Conservation (phyloP, 768 basidiomycete species). For the Mycena metata region DNA sequence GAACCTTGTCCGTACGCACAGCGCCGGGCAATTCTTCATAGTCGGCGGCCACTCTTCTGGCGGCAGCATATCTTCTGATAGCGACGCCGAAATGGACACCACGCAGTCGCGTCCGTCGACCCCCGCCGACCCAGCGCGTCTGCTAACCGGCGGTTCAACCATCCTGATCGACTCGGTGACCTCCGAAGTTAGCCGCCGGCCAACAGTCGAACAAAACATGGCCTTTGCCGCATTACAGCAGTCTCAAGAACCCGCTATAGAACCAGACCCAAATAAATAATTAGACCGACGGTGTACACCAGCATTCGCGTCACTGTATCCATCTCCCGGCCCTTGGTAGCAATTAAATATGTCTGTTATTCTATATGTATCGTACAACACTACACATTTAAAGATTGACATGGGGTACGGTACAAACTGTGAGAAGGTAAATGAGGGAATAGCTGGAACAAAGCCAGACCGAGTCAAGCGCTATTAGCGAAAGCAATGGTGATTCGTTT, state of each 20-base stretch:
- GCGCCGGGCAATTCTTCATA: constrained; percentile 68
- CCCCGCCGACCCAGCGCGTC: constrained; percentile 49
- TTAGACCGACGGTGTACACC: constrained; percentile 22
- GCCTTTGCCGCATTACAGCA: constrained; percentile 80
- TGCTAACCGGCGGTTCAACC: constrained; percentile 27
- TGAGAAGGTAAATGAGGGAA: constrained; percentile 39
- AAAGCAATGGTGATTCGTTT: constrained; percentile 41
- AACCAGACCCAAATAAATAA: constrained; percentile 21
- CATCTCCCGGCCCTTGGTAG: too few relatives aligned
- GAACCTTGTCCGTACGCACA: constrained; percentile 91
- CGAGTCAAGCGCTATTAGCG: constrained; percentile 31
- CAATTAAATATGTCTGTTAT: constrained; percentile 42
- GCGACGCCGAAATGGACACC: constrained; percentile 70
- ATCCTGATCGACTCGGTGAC: constrained; percentile 58
- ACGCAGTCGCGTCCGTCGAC: constrained; percentile 67
- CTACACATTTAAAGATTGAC: constrained; percentile 35
- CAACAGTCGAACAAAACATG: constrained; percentile 88
- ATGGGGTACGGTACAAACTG: constrained; percentile 31
- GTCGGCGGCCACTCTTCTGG: constrained; percentile 58
- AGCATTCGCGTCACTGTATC: constrained; percentile 4
- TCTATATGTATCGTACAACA: constrained; percentile 35
- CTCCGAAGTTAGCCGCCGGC: constrained; percentile 65
- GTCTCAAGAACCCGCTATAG: constrained; percentile 51
- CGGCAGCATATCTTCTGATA: constrained; percentile 59
- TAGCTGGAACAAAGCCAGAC: constrained; percentile 42